Evolutionary conservation across 2,329 filamentous ascomycete genomes (phyloP).

Genomic region (Aspergillus sp.): DNA sequence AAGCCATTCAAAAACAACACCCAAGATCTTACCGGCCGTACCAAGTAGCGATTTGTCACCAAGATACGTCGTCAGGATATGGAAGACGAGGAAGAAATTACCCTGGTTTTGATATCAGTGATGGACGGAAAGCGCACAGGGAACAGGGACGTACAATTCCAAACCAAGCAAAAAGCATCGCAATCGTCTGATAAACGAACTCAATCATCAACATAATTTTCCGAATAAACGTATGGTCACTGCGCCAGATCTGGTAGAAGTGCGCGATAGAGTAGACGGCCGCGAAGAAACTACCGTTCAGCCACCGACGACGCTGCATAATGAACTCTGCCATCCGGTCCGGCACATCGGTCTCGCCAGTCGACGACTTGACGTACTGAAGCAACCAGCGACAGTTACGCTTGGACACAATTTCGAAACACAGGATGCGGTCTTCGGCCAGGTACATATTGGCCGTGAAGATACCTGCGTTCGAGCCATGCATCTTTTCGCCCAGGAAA

Average conservation of each 20-base stretch:
- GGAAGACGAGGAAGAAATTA: slow-evolving; percentile 99
- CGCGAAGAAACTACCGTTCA: slow-evolving; percentile 97
- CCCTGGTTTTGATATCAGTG: slow-evolving; percentile 38
- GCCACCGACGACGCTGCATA: slow-evolving; percentile 88
- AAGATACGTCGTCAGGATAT: slow-evolving; percentile 84
- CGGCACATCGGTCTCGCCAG: slow-evolving; percentile 92
- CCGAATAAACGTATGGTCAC: slow-evolving; percentile 75
- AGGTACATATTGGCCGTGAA: slow-evolving; percentile 78
- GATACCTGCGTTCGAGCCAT: slow-evolving; percentile 84
- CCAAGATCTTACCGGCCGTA: slow-evolving; percentile 67
- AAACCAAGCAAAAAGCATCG: slow-evolving; percentile 99
- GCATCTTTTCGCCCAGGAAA: slow-evolving; percentile 93
- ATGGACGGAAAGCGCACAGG: not conserved
- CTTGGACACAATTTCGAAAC: slow-evolving; percentile 83
- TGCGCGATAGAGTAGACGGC: slow-evolving; percentile 91
- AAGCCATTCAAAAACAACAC: slow-evolving; percentile 90
- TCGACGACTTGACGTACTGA: slow-evolving; percentile 96
- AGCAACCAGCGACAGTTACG: slow-evolving; percentile 95
- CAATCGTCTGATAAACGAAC: slow-evolving; percentile 85
- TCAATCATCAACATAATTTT: slow-evolving; percentile 88
- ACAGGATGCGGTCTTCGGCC: slow-evolving; percentile 45
- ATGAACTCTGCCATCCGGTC: slow-evolving; percentile 92
- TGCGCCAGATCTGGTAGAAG: slow-evolving; percentile 93
- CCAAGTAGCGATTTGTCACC: slow-evolving; percentile 63
- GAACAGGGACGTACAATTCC: slow-evolving; percentile 54